Evolutionary conservation across 768 basidiomycete species (phyloP), one percentile per base, ranked within the genome.

Genomic region (Tricholoma matsutake): DNA sequence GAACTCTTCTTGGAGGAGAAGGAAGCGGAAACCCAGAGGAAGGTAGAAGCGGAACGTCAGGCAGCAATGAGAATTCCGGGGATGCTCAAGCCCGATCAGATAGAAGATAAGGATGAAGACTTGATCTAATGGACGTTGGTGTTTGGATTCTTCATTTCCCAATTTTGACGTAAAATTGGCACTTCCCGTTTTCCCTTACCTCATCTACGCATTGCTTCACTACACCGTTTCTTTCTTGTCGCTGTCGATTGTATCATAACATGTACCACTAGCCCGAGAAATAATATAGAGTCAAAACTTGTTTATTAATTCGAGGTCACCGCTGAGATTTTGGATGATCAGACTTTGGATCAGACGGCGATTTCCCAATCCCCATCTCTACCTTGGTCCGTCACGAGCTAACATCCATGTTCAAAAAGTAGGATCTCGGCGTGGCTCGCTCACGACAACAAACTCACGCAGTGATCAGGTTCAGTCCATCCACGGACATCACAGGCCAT

Each of bases 11-110:
- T 94, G 66, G 96, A 98, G 69, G 97, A 98, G 76, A 96, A 94
- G 75, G 96, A 98, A 72, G 83, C 85, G 3, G 96, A 96, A 73
- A 80, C 82, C 20, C 84, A 88, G 71, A 81, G 78, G 72, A 89
- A 91, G 76, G 87, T 85, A 0, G 85, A 90, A 65, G 90, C 87
- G 62, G 95, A 97, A 75, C 88, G 88, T 56, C 86, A 94, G 76
- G 84, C 89, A 37, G 94, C 95, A 25, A 91, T 92, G 83, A 85
- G 92, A 65, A 94, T 98, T 62, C 96, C 96, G n/a, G 97, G 97
- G 41, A 91, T 98, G 91, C 83, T 98, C 73, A 97, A 97, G 75
- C 96, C 95, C 41, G 91, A 89, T 67, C 93, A 96, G 75, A 71
- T 98, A 72, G 93, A 96, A 71, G 95, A 96, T 77, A 92, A 91